phyloP scores from a whole-genome alignment of 129 eudicot species.

The Kitagawia praeruptora region DNA sequence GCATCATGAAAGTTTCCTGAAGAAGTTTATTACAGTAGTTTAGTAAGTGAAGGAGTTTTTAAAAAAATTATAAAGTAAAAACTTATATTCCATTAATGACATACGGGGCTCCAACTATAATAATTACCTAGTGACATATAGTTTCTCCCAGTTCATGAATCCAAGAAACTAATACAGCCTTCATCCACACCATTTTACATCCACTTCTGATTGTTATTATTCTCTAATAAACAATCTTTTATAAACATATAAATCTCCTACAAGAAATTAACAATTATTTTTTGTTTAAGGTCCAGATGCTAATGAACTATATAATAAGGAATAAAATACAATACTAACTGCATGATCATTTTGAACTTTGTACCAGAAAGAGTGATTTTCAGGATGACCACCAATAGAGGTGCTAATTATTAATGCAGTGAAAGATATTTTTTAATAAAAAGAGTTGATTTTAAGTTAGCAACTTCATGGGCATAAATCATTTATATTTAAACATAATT shows the following conservation, averaged over 20 bases:
- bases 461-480: not conserved
- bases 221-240: not conserved
- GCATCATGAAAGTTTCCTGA: constrained; percentile 99
- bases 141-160: not conserved
- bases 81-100: not conserved
- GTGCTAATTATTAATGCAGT: not conserved
- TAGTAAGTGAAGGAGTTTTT: not conserved
- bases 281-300: not conserved
- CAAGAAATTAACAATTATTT: not conserved
- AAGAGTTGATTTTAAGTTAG: not conserved
- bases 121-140: not conserved
- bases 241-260: not conserved
- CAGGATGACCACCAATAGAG: not conserved
- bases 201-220: not conserved
- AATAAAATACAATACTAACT: not conserved
- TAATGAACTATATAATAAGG: not conserved
- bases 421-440: not conserved
- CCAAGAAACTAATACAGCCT: not conserved
- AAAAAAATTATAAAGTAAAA: not conserved
- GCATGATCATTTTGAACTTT: not conserved
- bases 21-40: constrained; percentile 11
- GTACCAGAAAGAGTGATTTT: not conserved
- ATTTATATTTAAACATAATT: not conserved
- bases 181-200: not conserved
- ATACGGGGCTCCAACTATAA: not conserved